These are phyloP conservation scores for Naematelia encephala DNA, from an alignment of 768 basidiomycete species.

Conservation along the genomic window DNA sequence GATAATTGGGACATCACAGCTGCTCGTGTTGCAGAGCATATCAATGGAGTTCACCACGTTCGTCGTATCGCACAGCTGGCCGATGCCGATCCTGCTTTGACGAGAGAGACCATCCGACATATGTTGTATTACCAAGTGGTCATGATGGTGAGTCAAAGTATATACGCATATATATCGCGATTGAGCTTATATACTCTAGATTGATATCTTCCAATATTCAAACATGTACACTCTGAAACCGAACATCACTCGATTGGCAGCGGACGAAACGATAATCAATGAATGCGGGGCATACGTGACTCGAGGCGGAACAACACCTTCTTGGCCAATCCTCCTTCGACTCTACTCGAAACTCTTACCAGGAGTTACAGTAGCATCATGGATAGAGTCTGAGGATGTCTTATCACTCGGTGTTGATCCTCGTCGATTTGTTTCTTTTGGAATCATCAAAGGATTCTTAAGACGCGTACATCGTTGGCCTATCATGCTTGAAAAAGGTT, in stretches of 20 bases:
- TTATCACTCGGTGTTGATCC: slow-evolving; percentile 76
- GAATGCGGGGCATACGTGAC: slow-evolving; percentile 94
- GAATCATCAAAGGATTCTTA: slow-evolving; percentile 97
- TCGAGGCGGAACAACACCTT: slow-evolving; percentile 66
- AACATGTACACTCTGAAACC: slow-evolving; percentile 94
- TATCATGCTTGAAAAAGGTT: slow-evolving; percentile 52
- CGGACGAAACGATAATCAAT: slow-evolving; percentile 74
- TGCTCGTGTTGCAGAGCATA: slow-evolving; percentile 70
- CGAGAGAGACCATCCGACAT: slow-evolving; percentile 83
- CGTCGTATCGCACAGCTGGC: slow-evolving; percentile 86
- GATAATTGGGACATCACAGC: slow-evolving; percentile 97
- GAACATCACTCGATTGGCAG: slow-evolving; percentile 80
- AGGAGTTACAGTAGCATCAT: slow-evolving; percentile 76
- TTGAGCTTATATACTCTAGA: slow-evolving; percentile 29
- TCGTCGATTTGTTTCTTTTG: slow-evolving; percentile 92
- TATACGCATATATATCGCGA: background rate
- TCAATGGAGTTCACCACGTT: slow-evolving; percentile 90
- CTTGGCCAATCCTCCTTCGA: slow-evolving; percentile 82
- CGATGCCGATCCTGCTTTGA: slow-evolving; percentile 76
- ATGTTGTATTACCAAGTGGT: slow-evolving; percentile 96
- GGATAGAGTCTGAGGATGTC: slow-evolving; percentile 77
- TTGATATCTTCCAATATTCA: slow-evolving; percentile 96
- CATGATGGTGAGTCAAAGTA: slow-evolving; percentile 59
- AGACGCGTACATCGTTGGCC: slow-evolving; percentile 93
- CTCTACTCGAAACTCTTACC: slow-evolving; percentile 82